A percentile compares a stretch with the other conserved stretches of the same genome.
phyloP scores from a whole-genome alignment of 345 rosid genomes.

The Salix udensis region DNA sequence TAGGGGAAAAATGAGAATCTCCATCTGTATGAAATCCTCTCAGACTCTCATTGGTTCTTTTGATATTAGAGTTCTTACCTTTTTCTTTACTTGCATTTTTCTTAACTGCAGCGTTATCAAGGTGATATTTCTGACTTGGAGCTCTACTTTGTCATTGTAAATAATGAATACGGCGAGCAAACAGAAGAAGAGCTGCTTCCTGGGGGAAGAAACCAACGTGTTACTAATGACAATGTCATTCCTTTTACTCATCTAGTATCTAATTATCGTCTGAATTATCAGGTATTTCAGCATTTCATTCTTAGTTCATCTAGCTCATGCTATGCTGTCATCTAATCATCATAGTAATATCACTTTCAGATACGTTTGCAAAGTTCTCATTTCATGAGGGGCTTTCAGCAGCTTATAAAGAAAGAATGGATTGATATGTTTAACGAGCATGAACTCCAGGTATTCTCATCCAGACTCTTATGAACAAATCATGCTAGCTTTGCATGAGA shows the following conservation, averaged over 20 bases:
- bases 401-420: slow-evolving; percentile 90
- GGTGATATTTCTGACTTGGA: slow-evolving; percentile 80
- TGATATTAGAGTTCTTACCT: slow-evolving; percentile 7
- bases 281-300: slow-evolving; percentile 42
- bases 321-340: background rate
- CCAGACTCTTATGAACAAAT: background rate
- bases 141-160: slow-evolving; percentile 85
- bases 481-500: background rate
- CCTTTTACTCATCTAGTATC: slow-evolving; percentile 92
- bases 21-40: background rate
- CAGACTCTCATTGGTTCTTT: background rate
- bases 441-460: slow-evolving; percentile 76
- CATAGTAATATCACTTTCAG: slow-evolving; percentile 38
- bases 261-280: slow-evolving; percentile 88
- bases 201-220: slow-evolving; percentile 77
- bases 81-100: background rate
- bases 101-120: slow-evolving; percentile 66
- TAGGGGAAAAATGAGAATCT: background rate
- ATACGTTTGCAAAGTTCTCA: slow-evolving; percentile 92
- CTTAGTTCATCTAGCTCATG: background rate
- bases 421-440: slow-evolving; percentile 97
- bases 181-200: slow-evolving; percentile 87
- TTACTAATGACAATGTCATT: slow-evolving; percentile 85
- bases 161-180: slow-evolving; percentile 97
- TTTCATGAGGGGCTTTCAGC: slow-evolving; percentile 94